Evolutionary conservation across 2,329 filamentous ascomycete genomes (phyloP), one percentile per base, ranked within the genome.

Genomic region (Penicillium aurantiogriseum): DNA sequence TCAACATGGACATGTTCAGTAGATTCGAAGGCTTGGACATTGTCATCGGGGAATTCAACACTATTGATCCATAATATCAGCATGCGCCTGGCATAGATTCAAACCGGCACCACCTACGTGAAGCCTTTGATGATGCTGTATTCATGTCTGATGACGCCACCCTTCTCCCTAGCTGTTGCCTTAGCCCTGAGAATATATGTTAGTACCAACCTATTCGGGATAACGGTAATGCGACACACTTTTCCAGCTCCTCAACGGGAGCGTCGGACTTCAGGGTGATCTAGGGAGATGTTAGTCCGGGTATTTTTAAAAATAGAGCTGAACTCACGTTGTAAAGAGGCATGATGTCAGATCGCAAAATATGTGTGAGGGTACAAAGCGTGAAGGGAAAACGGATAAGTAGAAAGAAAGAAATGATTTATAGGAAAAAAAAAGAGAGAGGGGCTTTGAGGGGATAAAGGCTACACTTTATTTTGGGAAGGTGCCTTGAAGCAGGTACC

Each of bases 81-180:
- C 11, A 39, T 48, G 31, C 8, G 15, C 13, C 9, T 36, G 11
- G 19, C 11, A 44, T 38, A 19, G n/a, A 25, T n/a, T 23, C 8
- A 4, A 23, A 36, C 17, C 5, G 17, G 35, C 57, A 27, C 35
- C 46, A 81, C 90, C 67, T 86, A 97, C 93, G 90, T 88, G 80
- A 97, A 97, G 57, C 89, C 92, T 80, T 93, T 95, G 83, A 96
- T 92, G 68, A 96, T 78, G 60, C 79, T 88, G 81, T 91, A 96
- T 74, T 94, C 90, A 67, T 94, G 87, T 54, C 79, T 85, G 78
- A 97, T 94, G 76, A 85, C 86, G 73, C 92, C 93, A 71, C 93
- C 93, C 73, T 93, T 85, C 42, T 88, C 83, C 59, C 74, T 78
- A 67, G 87, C 89, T 58, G 87, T 79, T 74, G 92, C 79, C 86